Conservation (phyloP, 2,329 filamentous ascomycete genomes). For the Fusarium sarcochroum region DNA sequence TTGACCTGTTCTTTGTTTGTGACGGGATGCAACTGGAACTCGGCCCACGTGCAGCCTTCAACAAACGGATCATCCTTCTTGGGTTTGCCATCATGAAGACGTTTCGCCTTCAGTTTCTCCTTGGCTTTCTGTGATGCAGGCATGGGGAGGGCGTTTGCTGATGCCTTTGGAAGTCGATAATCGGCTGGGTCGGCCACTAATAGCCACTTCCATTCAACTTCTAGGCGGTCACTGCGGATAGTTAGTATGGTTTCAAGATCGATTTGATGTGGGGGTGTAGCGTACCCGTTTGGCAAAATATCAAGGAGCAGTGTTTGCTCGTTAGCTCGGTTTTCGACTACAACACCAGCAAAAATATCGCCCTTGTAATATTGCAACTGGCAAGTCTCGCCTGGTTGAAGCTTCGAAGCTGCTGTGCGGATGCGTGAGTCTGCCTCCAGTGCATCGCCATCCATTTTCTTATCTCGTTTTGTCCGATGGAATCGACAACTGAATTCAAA, state of each 20-base stretch:
- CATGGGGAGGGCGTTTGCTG: slow-evolving; percentile 78
- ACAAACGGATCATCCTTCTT: slow-evolving; percentile 76
- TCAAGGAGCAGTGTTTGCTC: slow-evolving; percentile 86
- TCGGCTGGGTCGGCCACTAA: slow-evolving; percentile 79
- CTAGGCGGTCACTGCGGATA: slow-evolving; percentile 74
- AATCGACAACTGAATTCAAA: slow-evolving; percentile 96
- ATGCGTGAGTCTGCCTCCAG: slow-evolving; percentile 80
- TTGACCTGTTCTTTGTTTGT: slow-evolving; percentile 74
- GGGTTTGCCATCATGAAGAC: slow-evolving; percentile 72
- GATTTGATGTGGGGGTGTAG: slow-evolving; percentile 35
- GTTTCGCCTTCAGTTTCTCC: slow-evolving; percentile 77
- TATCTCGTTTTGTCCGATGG: slow-evolving; percentile 89
- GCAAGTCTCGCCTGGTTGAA: slow-evolving; percentile 82
- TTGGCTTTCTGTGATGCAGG: slow-evolving; percentile 73
- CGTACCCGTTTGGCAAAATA: slow-evolving; percentile 86
- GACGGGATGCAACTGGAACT: slow-evolving; percentile 78
- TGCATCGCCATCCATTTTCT: slow-evolving; percentile 76
- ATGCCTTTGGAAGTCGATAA: slow-evolving; percentile 80
- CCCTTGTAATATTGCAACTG: slow-evolving; percentile 88
- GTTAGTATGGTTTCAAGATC: slow-evolving; percentile 56
- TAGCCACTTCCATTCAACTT: slow-evolving; percentile 89
- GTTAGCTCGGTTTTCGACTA: slow-evolving; percentile 83
- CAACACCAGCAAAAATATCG: slow-evolving; percentile 91
- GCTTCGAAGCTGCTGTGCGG: slow-evolving; percentile 74
- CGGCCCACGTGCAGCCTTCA: slow-evolving; percentile 80